Base-by-base conservation (phyloP, 2,329 filamentous ascomycete genomes). In the Trichoderma afroharzianum region DNA sequence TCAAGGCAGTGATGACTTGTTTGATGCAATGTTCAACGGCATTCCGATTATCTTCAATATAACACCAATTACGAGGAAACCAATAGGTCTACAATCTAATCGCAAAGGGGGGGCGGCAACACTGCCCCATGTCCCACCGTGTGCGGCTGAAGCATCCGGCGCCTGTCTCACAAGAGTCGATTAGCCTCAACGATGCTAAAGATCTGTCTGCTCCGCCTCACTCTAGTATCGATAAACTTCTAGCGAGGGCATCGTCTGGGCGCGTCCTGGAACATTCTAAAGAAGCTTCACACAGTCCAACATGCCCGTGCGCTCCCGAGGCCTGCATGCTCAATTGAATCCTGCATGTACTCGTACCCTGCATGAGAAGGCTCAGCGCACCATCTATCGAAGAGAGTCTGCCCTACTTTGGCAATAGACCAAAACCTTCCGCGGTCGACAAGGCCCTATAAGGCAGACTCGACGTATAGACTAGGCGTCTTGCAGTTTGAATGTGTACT, bases 391-490 rank as follows among this genome's bases (percentile, higher is more conserved):
- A 50, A 7, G 14, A 39, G 21, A 26, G 15, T 63, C 6, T 28
- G 59, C 21, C 33, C 47, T 28, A 11, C 50, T 66, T 57, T 24
- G 24, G 15, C 26, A 28, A 32, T 36, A 36, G 50, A 28, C n/a
- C 26, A 67, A 66, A 57, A 32, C 24, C 53, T n/a, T 39, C 15
- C 21, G 24, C 21, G 4, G n/a, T 69, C 66, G 58, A 63, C 63
- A 71, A 36, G 61, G 62, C 32, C 28, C 66, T 33, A 18, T 50
- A 36, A 71, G 61, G 68, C 68, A 71, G 68, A 71, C 12, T 70
- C 58, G 14, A 28, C 26, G 4, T 9, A 28, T 62, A 21, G 24
- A 55, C 33, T 33, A 71, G 68, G 53, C 61, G 15, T 58, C 62
- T 63, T 53, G 21, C 33, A 5, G 9, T 15, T 14, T 33, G 21